phyloP scores from a whole-genome alignment of 2,329 filamentous ascomycete species.

The Geoglossum cookeanum region DNA sequence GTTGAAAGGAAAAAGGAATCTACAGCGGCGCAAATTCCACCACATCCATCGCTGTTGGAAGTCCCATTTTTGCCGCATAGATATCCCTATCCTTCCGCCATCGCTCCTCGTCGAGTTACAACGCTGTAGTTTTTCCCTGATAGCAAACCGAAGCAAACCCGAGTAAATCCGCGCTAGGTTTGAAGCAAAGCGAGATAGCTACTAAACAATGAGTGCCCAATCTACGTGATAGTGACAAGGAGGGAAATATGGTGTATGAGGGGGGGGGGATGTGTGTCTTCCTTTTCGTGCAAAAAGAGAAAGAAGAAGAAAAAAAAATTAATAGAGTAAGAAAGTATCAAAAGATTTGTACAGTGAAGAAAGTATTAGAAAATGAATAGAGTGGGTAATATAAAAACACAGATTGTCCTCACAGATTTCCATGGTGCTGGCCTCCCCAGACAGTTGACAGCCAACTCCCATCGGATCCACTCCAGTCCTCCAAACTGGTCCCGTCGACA shows the following conservation, averaged over 20 bases:
- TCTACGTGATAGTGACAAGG: neutral
- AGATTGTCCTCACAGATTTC: neutral
- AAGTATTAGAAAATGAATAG: neutral
- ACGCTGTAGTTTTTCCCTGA: neutral
- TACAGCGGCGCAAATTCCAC: neutral
- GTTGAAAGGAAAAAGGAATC: neutral
- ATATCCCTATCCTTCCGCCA: neutral
- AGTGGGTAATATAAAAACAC: neutral
- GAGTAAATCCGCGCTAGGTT: neutral
- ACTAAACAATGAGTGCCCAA: neutral
- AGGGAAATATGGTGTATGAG: neutral
- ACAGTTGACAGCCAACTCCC: conserved; percentile 16
- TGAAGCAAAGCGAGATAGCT: neutral
- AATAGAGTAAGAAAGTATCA: neutral
- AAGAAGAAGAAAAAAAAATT: neutral
- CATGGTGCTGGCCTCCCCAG: conserved; percentile 10
- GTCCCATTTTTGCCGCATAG: neutral
- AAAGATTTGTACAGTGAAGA: neutral
- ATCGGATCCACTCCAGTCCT: conserved; percentile 16
- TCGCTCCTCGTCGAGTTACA: neutral
- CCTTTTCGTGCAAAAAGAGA: neutral
- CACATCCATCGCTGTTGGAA: neutral
- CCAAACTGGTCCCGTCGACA: conserved; percentile 19
- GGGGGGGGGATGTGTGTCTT: neutral
- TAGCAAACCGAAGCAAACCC: neutral